Evolutionary conservation across 345 rosid genomes (phyloP), one percentile per base, ranked within the genome.

Genomic region (Jatropha curcas): DNA sequence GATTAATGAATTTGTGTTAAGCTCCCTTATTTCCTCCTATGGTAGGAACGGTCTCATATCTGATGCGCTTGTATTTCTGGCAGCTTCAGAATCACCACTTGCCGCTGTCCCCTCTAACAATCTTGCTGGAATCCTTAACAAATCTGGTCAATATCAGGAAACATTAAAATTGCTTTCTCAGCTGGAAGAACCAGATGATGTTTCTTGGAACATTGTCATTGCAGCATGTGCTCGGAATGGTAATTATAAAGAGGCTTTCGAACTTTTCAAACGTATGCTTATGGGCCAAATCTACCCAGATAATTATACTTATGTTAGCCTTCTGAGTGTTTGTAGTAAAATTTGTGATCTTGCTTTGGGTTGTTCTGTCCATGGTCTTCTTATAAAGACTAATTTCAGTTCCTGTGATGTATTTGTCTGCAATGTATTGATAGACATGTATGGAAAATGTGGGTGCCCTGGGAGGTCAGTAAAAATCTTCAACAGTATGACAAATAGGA

Each of bases 361-460:
- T 28, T 83, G 91, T 82, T 89, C 90, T 63, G 72, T 92, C 68
- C 98, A 94, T 25, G 70, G 89, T 70, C 76, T 87, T 60, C 84
- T 92, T 71, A 77, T 82, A 79, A 94, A 92, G 86, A 80, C 75
- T 51, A 82, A 87, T 75, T 84, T 82, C 73, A 81, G 71, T 72
- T 43, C 35, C 1, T 82, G 77, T 7, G 98, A 94, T 80, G 58
- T 87, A 62, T 84, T 89, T 61, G 85, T 88, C 25, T 84, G 84
- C 82, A 92, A 94, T 76, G 61, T 88, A 25, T 77, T 94, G 74
- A 85, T 94, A 80, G 91, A 89, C 84, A 90, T 94, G 98, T 90
- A 94, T 76, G 97, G 98, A 77, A 92, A 92, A 82, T 92, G 97
- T 72, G 98, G 97, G 56, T 78, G 80, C 83, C 68, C 82, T 16